phyloP scores from a whole-genome alignment of 306 rosid species.

The Lathyrus sativus region DNA sequence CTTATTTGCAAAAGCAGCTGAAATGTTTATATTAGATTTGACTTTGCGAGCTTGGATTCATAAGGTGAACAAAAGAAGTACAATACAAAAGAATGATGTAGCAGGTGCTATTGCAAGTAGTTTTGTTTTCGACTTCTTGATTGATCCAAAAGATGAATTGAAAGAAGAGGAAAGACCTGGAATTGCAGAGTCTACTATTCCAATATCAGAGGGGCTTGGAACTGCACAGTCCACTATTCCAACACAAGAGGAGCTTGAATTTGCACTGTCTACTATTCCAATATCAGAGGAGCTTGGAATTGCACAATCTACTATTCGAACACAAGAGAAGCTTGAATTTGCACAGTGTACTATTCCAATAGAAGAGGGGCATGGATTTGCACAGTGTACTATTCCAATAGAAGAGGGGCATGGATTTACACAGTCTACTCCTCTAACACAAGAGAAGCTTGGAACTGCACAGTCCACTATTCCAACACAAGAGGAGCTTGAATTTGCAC shows the following conservation, averaged over 20 bases:
- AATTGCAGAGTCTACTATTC: constrained; percentile 44
- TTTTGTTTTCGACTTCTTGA: constrained; percentile 76
- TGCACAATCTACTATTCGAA: constrained; percentile 63
- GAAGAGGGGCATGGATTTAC: too few species aligned
- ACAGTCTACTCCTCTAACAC: not conserved
- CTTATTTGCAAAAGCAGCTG: constrained; percentile 81
- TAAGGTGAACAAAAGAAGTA: constrained; percentile 82
- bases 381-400: constrained; percentile 45
- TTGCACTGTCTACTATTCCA: constrained; percentile 47
- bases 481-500: too few species aligned
- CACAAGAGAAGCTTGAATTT: constrained; percentile 54
- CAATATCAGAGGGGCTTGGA: too few species aligned
- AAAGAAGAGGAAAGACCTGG: constrained; percentile 77
- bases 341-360: constrained; percentile 64
- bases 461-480: too few species aligned
- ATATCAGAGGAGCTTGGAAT: constrained; percentile 53
- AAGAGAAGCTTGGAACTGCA: too few species aligned
- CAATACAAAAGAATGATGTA: constrained; percentile 77
- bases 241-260: too few species aligned
- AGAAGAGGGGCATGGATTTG: constrained; percentile 66
- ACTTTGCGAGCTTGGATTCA: constrained; percentile 87
- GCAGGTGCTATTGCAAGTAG: constrained; percentile 80
- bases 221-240: too few species aligned
- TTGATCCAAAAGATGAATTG: constrained; percentile 66
- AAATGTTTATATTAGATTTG: constrained; percentile 77